Base-by-base conservation (phyloP, 805 yeast species). In the Candida ipomoeae region DNA sequence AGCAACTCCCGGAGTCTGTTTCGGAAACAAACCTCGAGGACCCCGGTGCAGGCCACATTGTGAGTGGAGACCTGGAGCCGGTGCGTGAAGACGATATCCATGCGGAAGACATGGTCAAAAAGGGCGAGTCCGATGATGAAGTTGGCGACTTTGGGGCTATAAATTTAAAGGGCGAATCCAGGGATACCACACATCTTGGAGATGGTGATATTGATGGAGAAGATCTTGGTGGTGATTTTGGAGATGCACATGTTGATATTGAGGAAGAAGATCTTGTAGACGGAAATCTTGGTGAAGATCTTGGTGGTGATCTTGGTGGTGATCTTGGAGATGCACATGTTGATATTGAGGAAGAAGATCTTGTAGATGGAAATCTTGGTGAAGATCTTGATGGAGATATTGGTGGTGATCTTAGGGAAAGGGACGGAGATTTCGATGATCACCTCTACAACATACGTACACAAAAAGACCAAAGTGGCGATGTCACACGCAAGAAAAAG, bases 401-500 rank as follows among this genome's bases (percentile, higher is more conserved):
- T 20, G 21, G 5, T 8, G 29, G 11, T 1, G 11, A 26, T 8
- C 11, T 26, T 3, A 11, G 29, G 3, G 29, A 26, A 26, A 26
- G 29, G 11, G 29, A 26, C 8, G 29, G 29, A 15, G 46, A 35
- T 41, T 55, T 47, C 45, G 57, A 52, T 33, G 61, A 56, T 41
- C 46, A 53, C 33, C 54, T 58, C 40, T 56, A 48, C 54, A 53
- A 50, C 52, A 51, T 56, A 48, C 40, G 50, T 23, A 46, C 51
- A 32, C 60, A 56, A 46, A 58, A 58, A 33, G 52, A 48, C 17
- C 46, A 39, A 15, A 41, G 50, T 7, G 55, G 54, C 31, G 57
- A 41, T 29, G 55, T 48, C 20, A 57, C 59, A 2, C 61, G 61
- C 46, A 57, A 57, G 40, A 57, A 57, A 51, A 56, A 54, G 36